Conservation (phyloP, 73 alveolate genomes). For the Paramecium sexaurelia region DNA sequence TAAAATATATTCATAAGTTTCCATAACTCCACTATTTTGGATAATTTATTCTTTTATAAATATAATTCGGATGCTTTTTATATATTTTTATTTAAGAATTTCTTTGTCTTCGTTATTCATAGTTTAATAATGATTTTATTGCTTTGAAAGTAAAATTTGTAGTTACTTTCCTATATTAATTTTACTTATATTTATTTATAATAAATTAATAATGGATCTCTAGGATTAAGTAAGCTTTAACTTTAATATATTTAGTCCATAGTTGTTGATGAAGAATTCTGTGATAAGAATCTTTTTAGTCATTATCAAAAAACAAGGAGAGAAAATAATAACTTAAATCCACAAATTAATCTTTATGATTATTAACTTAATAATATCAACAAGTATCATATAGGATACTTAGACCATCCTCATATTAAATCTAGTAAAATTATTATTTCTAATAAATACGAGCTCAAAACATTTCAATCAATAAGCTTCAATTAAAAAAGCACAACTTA, state of each 20-base stretch:
- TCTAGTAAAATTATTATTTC: neutral
- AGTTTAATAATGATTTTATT: neutral
- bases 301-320: neutral
- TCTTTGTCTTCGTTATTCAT: neutral
- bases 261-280: neutral
- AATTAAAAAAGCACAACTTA: neutral
- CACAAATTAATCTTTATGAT: neutral
- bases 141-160: too few relatives aligned
- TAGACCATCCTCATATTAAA: neutral
- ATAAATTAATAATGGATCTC: neutral
- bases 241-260: neutral
- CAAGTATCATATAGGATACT: neutral
- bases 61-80: neutral
- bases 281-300: constrained; percentile 17
- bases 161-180: neutral
- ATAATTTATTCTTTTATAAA: neutral
- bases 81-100: constrained; percentile 4
- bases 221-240: neutral
- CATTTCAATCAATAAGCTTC: neutral
- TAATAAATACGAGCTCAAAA: constrained; percentile 37
- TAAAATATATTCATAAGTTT: constrained; percentile 26
- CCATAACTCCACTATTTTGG: neutral
- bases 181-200: neutral
- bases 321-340: neutral
- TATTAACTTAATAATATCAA: neutral